Evolutionary conservation across 768 basidiomycete species (phyloP).

Genomic region (Mycena venus): DNA sequence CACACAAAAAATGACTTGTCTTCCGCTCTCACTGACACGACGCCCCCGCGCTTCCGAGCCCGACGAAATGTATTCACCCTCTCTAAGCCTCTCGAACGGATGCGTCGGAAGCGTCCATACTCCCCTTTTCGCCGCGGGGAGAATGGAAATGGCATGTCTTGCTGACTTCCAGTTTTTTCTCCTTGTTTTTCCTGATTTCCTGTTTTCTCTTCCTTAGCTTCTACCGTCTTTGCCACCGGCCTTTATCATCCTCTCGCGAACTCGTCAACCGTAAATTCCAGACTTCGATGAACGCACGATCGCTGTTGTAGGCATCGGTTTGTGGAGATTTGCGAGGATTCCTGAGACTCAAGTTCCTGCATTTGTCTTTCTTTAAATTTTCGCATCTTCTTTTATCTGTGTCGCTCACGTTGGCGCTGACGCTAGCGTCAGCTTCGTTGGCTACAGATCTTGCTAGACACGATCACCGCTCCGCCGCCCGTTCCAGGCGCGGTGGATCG

Average conservation of each 20-base stretch:
- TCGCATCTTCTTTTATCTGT: not conserved
- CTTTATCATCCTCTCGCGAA: not conserved
- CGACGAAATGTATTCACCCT: not conserved
- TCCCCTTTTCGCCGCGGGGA: slow-evolving; percentile 1
- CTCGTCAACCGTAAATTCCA: slow-evolving; percentile 3
- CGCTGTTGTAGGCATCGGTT: slow-evolving; percentile 3
- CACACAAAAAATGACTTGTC: slow-evolving; percentile 1
- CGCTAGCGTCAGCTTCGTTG: not conserved
- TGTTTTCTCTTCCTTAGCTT: slow-evolving; percentile 1
- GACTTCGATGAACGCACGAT: not conserved
- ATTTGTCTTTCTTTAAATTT: not conserved
- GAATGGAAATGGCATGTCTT: not conserved
- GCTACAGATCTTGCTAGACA: not conserved
- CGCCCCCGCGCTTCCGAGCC: not conserved
- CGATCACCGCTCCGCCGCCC: no score
- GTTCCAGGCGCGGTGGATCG: no score
- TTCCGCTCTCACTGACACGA: not conserved
- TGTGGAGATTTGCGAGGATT: not conserved
- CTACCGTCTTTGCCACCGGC: not conserved
- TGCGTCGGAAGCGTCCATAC: not conserved
- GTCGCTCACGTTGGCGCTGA: not conserved
- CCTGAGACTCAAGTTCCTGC: not conserved
- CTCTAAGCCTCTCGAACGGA: not conserved
- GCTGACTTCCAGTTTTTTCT: slow-evolving; percentile 1
- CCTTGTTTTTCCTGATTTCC: not conserved